Evolutionary conservation across 148 eudicot species (phyloP).

Genomic region (Arctostaphylos glauca): DNA sequence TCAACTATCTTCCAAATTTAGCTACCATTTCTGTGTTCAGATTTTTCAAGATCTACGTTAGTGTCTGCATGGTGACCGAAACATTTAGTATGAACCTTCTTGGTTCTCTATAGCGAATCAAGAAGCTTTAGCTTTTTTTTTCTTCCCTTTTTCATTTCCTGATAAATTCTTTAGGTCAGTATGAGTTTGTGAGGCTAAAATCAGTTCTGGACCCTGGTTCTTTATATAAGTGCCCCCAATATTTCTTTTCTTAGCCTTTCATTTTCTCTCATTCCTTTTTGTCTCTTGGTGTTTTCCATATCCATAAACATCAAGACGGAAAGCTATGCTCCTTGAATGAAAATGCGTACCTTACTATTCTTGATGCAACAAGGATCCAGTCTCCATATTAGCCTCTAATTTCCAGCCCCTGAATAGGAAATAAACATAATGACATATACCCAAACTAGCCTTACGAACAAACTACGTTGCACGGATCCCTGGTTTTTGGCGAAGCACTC

Average conservation of each 20-base stretch:
- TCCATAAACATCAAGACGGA: background rate
- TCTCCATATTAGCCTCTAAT: constrained; percentile 49
- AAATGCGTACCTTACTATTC: constrained; percentile 14
- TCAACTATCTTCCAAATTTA: background rate
- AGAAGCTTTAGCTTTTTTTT: background rate
- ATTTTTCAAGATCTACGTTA: background rate
- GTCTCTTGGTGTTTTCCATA: background rate
- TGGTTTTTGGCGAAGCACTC: no score
- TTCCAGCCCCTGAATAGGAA: constrained; percentile 59
- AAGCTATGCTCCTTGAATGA: background rate
- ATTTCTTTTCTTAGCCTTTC: background rate
- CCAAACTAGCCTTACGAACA: background rate
- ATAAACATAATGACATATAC: background rate
- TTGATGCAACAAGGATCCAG: constrained; percentile 35
- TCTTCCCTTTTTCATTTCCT: background rate
- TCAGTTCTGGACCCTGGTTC: background rate
- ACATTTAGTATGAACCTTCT: background rate
- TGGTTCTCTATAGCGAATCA: background rate
- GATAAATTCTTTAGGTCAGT: background rate
- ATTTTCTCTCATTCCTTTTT: background rate
- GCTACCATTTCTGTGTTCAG: background rate
- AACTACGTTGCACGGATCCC: no score
- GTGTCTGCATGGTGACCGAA: background rate
- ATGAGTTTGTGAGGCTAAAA: background rate
- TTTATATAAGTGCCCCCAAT: background rate